Evolutionary conservation across 2,329 filamentous ascomycete species (phyloP).

Genomic region (Fusarium denticulatum): DNA sequence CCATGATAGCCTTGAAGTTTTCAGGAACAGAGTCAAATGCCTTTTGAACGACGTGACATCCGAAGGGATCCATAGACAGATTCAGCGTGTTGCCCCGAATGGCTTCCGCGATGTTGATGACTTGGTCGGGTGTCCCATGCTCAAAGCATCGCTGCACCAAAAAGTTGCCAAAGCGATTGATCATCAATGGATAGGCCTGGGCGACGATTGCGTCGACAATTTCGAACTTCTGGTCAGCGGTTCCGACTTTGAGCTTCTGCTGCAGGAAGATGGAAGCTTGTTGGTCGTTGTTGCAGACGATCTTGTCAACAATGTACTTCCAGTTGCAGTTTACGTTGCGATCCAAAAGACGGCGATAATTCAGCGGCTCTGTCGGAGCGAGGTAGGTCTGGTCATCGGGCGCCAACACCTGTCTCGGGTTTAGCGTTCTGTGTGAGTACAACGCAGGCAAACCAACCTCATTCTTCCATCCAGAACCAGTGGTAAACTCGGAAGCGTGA

Average conservation of each 20-base stretch:
- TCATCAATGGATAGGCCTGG: conserved; percentile 94
- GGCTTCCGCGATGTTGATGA: conserved; percentile 91
- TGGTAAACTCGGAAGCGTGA: conserved; percentile 78
- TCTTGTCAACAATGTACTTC: conserved; percentile 99
- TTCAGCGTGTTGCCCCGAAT: conserved; percentile 94
- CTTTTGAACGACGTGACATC: conserved; percentile 98
- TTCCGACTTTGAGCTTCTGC: conserved; percentile 98
- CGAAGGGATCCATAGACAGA: conserved; percentile 98
- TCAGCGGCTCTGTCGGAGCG: conserved; percentile 88
- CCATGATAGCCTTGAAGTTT: conserved; percentile 98
- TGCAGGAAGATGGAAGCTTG: conserved; percentile 99
- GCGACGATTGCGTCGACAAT: conserved; percentile 97
- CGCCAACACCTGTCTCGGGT: conserved; percentile 53
- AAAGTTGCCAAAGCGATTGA: conserved; percentile 99
- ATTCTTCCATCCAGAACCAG: conserved; percentile 63
- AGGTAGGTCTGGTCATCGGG: conserved; percentile 80
- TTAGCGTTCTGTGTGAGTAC: conserved; percentile 19
- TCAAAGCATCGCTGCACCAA: conserved; percentile 98
- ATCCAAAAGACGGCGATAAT: conserved; percentile 94
- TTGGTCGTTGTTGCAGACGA: conserved; percentile 98
- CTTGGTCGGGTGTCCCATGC: conserved; percentile 93
- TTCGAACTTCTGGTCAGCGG: conserved; percentile 93
- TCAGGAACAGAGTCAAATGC: conserved; percentile 98
- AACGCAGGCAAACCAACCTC: conserved; percentile 54
- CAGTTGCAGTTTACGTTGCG: conserved; percentile 98